Conservation (phyloP, 805 yeast species). For the Nakazawaea ernobii region DNA sequence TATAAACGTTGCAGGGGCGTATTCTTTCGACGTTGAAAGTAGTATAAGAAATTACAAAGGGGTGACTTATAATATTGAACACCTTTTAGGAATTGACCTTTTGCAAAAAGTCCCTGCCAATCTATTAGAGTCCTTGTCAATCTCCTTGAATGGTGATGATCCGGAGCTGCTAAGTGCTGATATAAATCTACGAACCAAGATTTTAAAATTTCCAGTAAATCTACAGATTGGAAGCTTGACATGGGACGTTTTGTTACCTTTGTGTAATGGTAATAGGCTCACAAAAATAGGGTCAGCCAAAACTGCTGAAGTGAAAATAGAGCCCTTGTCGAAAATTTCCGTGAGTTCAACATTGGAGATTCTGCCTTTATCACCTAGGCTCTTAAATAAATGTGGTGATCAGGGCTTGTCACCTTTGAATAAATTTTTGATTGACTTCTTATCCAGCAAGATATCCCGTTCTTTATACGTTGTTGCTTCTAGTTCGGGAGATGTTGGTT, state of each 20-base stretch:
- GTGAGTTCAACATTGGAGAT: neutral
- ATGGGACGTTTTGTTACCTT: constrained; percentile 6
- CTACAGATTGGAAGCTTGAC: neutral
- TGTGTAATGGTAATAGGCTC: neutral
- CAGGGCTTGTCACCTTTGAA: constrained; percentile 3
- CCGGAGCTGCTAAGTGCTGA: neutral
- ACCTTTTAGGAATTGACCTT: neutral
- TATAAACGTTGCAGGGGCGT: constrained; percentile 2
- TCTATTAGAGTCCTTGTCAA: neutral
- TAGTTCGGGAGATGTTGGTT: neutral
- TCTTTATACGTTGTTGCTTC: constrained; percentile 1
- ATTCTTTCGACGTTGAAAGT: constrained; percentile 4
- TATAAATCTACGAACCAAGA: neutral
- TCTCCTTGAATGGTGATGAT: neutral
- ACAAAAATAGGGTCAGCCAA: neutral
- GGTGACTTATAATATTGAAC: constrained; percentile 2
- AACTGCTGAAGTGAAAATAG: neutral
- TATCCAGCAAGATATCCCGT: neutral
- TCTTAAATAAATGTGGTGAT: neutral
- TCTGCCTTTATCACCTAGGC: neutral
- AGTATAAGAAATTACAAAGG: neutral
- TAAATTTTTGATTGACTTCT: constrained; percentile 1
- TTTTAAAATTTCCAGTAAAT: neutral
- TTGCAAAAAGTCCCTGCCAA: neutral
- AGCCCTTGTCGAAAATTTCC: constrained; percentile 3